Base-by-base conservation (phyloP, 768 basidiomycete genomes). In the Coprinopsis strossmayeri region DNA sequence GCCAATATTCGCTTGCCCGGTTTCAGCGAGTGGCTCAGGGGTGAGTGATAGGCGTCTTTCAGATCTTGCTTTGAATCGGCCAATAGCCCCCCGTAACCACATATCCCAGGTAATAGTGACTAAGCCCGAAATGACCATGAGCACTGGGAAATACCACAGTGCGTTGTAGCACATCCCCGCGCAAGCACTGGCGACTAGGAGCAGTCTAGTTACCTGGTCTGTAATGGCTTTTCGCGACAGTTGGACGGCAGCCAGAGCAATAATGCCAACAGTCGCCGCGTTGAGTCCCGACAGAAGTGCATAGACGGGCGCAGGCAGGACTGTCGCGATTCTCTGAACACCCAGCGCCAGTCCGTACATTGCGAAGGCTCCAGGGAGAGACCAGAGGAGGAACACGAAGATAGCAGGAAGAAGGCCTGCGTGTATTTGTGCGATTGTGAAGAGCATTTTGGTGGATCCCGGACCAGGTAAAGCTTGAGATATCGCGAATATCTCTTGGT, bases 251-350 rank as follows among this genome's bases (percentile, higher is more conserved):
- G 78, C 74, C 15, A 79, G 64, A 1, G 74, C 73, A 45, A 79
- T 74, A 7, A 79, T 58, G 0, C 77, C 78, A 3, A 79, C 78
- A 0, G 74, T 74, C 2, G 77, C 68, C 1, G 76, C 73, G 53
- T 81, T 79, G 17, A 81, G 56, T 2, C 78, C 78, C 0, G 74
- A 72, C 7, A 81, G 64, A 10, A 78, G 60, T 15, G 72, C 73
- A 47, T 74, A 73, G n/a, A 71, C 76, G 18, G 71, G 64, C 2
- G 57, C 56, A 2, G 78, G 78, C 1, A 79, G 68, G 1, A 53
- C 60, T 21, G 66, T 62, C 20, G 65, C 63, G n/a, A 79, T 68
- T 3, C 55, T 61, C 34, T 64, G 61, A 5, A 79, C 68, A 13
- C 68, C 77, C 1, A 74, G 60, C 1, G 69, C 69, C 5, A 78